phyloP scores from a whole-genome alignment of 257 asterid genomes.

The Solanum piurae region DNA sequence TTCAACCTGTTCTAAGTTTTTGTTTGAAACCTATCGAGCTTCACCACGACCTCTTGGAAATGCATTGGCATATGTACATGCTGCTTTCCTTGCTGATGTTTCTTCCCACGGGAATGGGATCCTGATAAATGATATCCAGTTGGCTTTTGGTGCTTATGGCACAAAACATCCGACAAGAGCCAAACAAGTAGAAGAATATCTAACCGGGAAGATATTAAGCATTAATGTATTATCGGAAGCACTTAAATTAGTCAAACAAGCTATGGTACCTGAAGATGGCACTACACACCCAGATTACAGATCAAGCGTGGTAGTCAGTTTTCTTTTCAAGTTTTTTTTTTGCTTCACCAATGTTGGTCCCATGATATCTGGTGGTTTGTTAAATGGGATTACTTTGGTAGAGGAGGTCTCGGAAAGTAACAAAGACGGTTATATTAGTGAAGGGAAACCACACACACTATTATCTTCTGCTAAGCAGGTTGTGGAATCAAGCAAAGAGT shows the following conservation, averaged over 20 bases:
- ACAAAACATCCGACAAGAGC: slow-evolving; percentile 43
- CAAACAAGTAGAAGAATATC: slow-evolving; percentile 41
- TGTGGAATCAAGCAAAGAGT: slow-evolving; percentile 36
- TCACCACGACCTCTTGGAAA: slow-evolving; percentile 65
- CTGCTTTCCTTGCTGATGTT: slow-evolving; percentile 58
- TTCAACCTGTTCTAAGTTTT: slow-evolving; percentile 16
- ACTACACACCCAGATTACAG: slow-evolving; percentile 42
- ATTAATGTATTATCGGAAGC: slow-evolving; percentile 30
- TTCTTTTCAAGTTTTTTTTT: slow-evolving; percentile 46
- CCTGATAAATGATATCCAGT: slow-evolving; percentile 18
- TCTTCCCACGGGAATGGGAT: slow-evolving; percentile 22
- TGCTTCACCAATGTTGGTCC: slow-evolving; percentile 10
- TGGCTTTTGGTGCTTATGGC: slow-evolving; percentile 63
- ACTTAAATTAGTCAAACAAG: slow-evolving; percentile 30
- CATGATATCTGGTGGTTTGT: not conserved
- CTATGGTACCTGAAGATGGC: slow-evolving; percentile 45
- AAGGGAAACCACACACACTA: slow-evolving; percentile 6
- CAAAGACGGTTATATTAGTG: not conserved
- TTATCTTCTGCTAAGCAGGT: slow-evolving; percentile 54
- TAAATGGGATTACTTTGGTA: slow-evolving; percentile 4
- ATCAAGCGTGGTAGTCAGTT: slow-evolving; percentile 45
- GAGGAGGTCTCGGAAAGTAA: slow-evolving; percentile 8
- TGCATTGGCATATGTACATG: slow-evolving; percentile 63
- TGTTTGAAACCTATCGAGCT: slow-evolving; percentile 56
- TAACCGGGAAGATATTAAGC: slow-evolving; percentile 26